Conservation (phyloP, 495 filamentous ascomycete species). For the Aspergillus avenaceus region DNA sequence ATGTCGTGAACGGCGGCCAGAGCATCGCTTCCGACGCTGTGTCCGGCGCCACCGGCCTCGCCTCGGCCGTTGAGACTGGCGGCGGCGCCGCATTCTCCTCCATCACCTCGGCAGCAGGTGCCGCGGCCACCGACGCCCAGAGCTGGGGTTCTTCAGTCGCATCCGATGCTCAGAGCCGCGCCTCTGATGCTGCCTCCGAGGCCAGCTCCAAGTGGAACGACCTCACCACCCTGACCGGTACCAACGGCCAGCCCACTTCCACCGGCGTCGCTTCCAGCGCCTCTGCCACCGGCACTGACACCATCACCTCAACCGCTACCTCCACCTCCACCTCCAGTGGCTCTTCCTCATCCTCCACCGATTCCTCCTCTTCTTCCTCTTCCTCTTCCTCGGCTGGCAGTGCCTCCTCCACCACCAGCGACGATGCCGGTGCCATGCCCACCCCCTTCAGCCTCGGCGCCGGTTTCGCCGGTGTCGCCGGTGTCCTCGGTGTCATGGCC, state of each 20-base stretch:
- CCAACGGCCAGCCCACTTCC: slow-evolving; percentile 7
- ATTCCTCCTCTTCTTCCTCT: slow-evolving; percentile 2
- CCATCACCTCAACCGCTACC: neutral
- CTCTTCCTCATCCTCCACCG: neutral
- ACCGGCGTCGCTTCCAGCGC: neutral
- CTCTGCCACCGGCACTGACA: slow-evolving; percentile 1
- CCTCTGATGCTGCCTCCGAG: slow-evolving; percentile 13
- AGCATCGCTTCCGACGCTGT: slow-evolving; percentile 6
- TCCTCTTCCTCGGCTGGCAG: neutral
- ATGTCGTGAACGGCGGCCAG: slow-evolving; percentile 4
- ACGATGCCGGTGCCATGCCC: slow-evolving; percentile 15
- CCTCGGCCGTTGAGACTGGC: slow-evolving; percentile 3
- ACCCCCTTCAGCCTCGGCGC: slow-evolving; percentile 19
- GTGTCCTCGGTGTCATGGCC: slow-evolving; percentile 36
- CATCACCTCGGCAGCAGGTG: slow-evolving; percentile 12
- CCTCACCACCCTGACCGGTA: slow-evolving; percentile 10
- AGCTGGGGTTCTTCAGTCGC: slow-evolving; percentile 8
- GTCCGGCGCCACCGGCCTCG: slow-evolving; percentile 2
- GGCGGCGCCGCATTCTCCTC: slow-evolving; percentile 8
- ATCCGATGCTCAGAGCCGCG: slow-evolving; percentile 12
- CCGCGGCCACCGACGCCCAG: slow-evolving; percentile 14
- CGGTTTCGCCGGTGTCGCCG: slow-evolving; percentile 24
- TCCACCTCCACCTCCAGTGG: slow-evolving; percentile 8
- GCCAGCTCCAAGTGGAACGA: slow-evolving; percentile 15
- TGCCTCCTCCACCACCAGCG: slow-evolving; percentile 4